Evolutionary conservation across 495 filamentous ascomycete genomes (phyloP).

Genomic region (Penicillium nucicola): DNA sequence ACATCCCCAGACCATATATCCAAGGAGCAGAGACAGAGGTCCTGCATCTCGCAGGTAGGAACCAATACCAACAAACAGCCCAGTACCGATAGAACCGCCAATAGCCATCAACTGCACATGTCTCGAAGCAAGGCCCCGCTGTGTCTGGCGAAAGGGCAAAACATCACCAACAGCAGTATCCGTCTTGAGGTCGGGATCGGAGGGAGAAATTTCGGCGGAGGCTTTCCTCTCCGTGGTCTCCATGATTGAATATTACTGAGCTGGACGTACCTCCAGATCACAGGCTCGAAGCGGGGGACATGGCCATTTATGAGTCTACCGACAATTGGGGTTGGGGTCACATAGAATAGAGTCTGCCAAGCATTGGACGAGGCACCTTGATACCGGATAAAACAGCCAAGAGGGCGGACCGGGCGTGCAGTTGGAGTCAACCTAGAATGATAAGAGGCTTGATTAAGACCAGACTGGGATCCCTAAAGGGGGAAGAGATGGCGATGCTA

Average conservation of each 20-base stretch:
- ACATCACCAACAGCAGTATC: slow-evolving; percentile 19
- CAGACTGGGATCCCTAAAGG: slow-evolving; percentile 14
- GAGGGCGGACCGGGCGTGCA: slow-evolving; percentile 1
- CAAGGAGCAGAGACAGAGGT: slow-evolving; percentile 63
- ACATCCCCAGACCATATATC: slow-evolving; percentile 48
- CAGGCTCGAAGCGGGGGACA: slow-evolving; percentile 5
- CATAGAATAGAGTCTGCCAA: slow-evolving; percentile 3
- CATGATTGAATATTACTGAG: slow-evolving; percentile 4
- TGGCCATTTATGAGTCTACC: slow-evolving; percentile 13
- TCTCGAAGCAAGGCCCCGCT: slow-evolving; percentile 58
- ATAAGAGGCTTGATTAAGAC: slow-evolving; percentile 15
- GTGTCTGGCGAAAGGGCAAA: slow-evolving; percentile 29
- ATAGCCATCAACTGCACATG: slow-evolving; percentile 70
- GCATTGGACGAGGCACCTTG: neutral
- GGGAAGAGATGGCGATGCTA: slow-evolving; percentile 33
- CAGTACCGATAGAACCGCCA: slow-evolving; percentile 74
- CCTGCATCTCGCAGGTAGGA: slow-evolving; percentile 63
- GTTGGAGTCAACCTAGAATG: slow-evolving; percentile 3
- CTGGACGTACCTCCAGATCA: neutral
- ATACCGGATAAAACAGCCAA: neutral
- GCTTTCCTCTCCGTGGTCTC: slow-evolving; percentile 25
- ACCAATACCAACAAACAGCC: slow-evolving; percentile 72
- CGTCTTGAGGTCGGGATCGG: slow-evolving; percentile 9
- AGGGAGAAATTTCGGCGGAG: slow-evolving; percentile 3
- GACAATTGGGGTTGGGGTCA: slow-evolving; percentile 4